Evolutionary conservation across 2,329 filamentous ascomycete species (phyloP).

Genomic region (Neoscytalidium dimidiatum): DNA sequence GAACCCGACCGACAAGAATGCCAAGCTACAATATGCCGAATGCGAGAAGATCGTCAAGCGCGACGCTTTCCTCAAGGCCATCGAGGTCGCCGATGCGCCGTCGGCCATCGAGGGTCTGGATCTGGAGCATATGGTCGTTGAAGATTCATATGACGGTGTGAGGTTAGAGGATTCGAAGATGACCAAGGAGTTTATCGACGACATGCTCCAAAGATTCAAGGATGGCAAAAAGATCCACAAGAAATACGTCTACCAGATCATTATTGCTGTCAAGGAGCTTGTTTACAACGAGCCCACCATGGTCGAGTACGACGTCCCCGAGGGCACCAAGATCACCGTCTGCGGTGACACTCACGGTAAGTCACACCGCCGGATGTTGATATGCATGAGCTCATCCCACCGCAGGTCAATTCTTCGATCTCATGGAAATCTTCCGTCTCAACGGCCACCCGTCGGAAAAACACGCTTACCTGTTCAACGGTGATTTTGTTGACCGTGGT

Average conservation of each 20-base stretch:
- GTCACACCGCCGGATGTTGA: constrained; percentile 27
- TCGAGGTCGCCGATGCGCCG: constrained; percentile 88
- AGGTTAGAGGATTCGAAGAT: constrained; percentile 72
- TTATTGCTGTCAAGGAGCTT: constrained; percentile 85
- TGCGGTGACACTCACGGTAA: constrained; percentile 95
- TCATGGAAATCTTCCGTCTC: constrained; percentile 92
- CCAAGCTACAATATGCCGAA: constrained; percentile 85
- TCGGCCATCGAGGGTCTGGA: constrained; percentile 91
- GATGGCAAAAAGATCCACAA: constrained; percentile 90
- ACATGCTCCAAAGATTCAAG: constrained; percentile 97
- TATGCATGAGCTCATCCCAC: constrained; percentile 23
- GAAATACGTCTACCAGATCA: constrained; percentile 98
- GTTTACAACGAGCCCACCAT: constrained; percentile 93
- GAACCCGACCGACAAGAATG: constrained; percentile 85
- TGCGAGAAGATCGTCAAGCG: constrained; percentile 94
- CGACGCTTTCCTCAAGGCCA: constrained; percentile 89
- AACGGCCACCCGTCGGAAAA: constrained; percentile 84
- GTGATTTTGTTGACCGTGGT: constrained; percentile 95
- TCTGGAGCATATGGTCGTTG: constrained; percentile 80
- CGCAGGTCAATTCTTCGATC: constrained; percentile 91
- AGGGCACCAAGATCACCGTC: constrained; percentile 81
- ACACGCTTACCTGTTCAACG: constrained; percentile 96
- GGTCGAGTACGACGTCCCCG: constrained; percentile 84
- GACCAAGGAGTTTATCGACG: constrained; percentile 95
- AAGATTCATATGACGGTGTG: constrained; percentile 82